These are phyloP conservation scores for Globisporangium cylindrosporum DNA, from an alignment of 352 stramenopile genomes.

Conservation along the genomic window DNA sequence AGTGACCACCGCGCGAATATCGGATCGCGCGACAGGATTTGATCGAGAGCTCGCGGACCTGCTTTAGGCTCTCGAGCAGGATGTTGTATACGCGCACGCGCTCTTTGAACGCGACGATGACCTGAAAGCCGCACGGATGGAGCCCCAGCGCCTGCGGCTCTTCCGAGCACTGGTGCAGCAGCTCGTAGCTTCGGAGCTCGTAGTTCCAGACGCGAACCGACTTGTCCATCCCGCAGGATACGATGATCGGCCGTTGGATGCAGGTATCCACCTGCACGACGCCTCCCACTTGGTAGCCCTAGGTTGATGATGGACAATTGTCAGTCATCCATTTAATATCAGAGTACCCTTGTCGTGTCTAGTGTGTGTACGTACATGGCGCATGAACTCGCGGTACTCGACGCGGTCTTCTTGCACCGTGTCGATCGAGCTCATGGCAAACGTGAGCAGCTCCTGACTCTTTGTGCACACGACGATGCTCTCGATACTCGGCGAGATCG, in stretches of 20 bases:
- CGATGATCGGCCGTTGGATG: constrained; percentile 79
- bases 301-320: background rate
- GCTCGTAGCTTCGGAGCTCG: constrained; percentile 54
- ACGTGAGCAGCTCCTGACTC: constrained; percentile 58
- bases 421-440: constrained; percentile 72
- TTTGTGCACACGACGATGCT: constrained; percentile 62
- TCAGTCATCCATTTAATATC: background rate
- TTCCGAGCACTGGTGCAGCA: constrained; percentile 59
- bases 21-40: constrained; percentile 62
- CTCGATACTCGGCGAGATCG: constrained; percentile 66
- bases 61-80: constrained; percentile 59
- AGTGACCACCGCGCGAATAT: constrained; percentile 67
- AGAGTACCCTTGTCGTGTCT: background rate
- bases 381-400: constrained; percentile 61
- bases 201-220: constrained; percentile 90
- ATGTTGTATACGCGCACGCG: constrained; percentile 72
- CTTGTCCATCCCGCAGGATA: constrained; percentile 79
- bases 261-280: constrained; percentile 81
- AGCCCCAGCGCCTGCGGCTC: constrained; percentile 61
- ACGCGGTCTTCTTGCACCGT: constrained; percentile 72
- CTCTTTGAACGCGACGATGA: constrained; percentile 79
- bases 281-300: constrained; percentile 60
- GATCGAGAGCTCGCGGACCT: constrained; percentile 60
- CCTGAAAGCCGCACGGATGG: constrained; percentile 67
- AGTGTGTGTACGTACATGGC: constrained; percentile 31